Evolutionary conservation across 1,284 basidiomycete species (phyloP), one percentile per base, ranked within the genome.

Genomic region (Irpex lacteus): DNA sequence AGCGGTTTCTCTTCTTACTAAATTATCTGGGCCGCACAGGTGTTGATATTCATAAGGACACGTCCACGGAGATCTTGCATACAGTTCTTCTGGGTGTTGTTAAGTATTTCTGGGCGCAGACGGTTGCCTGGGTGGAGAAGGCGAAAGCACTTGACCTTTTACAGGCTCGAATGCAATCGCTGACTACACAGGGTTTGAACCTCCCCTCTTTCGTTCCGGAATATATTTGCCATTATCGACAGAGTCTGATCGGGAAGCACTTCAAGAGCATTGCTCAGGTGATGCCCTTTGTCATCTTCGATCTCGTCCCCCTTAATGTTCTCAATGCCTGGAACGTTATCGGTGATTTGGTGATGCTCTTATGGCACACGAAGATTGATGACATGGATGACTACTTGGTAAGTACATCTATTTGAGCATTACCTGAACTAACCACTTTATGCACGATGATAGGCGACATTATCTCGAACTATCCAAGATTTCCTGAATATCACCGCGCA

Each of bases 21-120:
- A 59, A 18, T 55, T 6, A 59, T 63, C 44, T n/a, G 6, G 13
- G n/a, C 19, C n/a, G 18, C 4, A 3, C 36, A 70, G 71, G 68
- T 0, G 26, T 73, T 19, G 57, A 73, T 37, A 55, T 69, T 9
- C 70, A 73, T 53, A 49, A 21, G 2, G 76, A 78, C 47, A 78
- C 75, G 0, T 76, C 75, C 0, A 71, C 69, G 0, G 75, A 78
- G 58, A 69, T 72, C 3, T 67, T 78, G 0, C 76, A 79, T 26
- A 77, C 73, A 0, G 65, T 74, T 5, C 71, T 78, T 0, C 70
- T 79, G 0, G 74, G 76, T 0, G 52, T 75, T 0, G 71, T 76
- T 2, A 79, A 78, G 21, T 79, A 79, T 32, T 72, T 73, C 36
- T 78, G 76, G 76, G 70, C 65, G 0, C 72, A 78, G 26, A 72